Conservation (phyloP, 352 stramenopile species). For the Aphanomyces invadans region DNA sequence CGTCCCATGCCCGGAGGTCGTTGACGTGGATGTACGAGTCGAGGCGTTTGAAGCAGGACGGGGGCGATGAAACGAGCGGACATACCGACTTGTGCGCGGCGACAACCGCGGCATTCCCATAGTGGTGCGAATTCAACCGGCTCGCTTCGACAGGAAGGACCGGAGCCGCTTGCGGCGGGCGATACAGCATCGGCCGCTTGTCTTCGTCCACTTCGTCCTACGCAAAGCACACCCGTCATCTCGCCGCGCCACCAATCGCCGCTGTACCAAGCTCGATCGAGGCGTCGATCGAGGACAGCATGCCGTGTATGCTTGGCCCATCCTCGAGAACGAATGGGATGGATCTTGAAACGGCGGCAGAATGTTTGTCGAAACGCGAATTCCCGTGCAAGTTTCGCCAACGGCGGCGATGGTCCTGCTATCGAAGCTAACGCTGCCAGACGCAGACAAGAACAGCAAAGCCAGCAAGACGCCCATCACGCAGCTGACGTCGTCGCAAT, state of each 20-base stretch:
- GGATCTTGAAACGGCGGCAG: neutral
- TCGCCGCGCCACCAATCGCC: too few species aligned
- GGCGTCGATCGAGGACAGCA: constrained; percentile 4
- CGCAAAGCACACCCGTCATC: neutral
- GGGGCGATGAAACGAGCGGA: constrained; percentile 26
- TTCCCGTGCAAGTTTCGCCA: neutral
- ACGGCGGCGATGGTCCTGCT: constrained; percentile 15
- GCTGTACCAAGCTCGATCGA: neutral
- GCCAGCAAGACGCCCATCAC: constrained; percentile 10
- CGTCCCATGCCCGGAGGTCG: constrained; percentile 39
- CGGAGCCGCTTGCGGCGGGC: constrained; percentile 5
- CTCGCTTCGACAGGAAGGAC: neutral
- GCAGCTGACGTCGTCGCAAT: neutral
- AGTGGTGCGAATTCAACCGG: too few species aligned
- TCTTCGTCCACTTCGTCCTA: constrained; percentile 10
- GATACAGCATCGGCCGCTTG: neutral
- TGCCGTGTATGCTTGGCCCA: neutral
- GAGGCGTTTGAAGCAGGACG: constrained; percentile 42
- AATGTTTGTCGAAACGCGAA: neutral
- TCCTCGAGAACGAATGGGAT: too few species aligned
- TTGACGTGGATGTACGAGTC: constrained; percentile 46
- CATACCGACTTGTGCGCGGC: too few species aligned
- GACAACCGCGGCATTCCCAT: too few species aligned
- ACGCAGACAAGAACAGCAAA: neutral
- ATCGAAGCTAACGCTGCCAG: constrained; percentile 6